Percentiles rank a stretch among this genome's conserved stretches.
These are phyloP conservation scores for Phytophthora tubulina DNA, from an alignment of 352 stramenopile species.

Conservation along the genomic window DNA sequence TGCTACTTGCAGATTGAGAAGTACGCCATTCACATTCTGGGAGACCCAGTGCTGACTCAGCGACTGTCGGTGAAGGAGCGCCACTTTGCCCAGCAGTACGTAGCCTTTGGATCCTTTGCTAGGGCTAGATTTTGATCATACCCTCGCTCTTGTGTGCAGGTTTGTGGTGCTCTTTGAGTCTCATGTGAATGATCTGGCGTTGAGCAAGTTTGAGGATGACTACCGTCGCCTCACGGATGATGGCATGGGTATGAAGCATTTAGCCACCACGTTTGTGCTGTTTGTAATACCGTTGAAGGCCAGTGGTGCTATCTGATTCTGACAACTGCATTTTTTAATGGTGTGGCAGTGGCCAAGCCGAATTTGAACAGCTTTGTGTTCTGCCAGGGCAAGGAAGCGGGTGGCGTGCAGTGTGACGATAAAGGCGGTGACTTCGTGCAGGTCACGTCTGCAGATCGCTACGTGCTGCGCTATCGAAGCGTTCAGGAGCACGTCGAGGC, in stretches of 20 bases:
- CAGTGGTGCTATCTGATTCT: conserved; percentile 6
- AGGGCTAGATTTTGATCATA: not conserved
- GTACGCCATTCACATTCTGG: conserved; percentile 73
- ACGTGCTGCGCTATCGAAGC: conserved; percentile 79
- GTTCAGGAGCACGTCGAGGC: conserved; percentile 68
- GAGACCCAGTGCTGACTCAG: conserved; percentile 51
- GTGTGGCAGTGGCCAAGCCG: conserved; percentile 62
- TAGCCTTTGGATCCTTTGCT: not conserved
- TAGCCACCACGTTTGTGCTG: not conserved
- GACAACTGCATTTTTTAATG: not conserved
- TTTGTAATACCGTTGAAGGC: not conserved
- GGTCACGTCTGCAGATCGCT: conserved; percentile 66
- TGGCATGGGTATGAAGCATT: conserved; percentile 66
- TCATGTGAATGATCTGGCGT: conserved; percentile 74
- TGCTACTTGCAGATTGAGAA: conserved; percentile 69
- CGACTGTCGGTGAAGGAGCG: conserved; percentile 79
- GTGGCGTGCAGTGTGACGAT: conserved; percentile 77
- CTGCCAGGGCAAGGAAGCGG: conserved; percentile 69
- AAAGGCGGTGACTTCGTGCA: conserved; percentile 71
- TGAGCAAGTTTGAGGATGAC: conserved; percentile 75
- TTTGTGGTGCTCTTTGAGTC: conserved; percentile 73
- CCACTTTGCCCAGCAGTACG: conserved; percentile 80
- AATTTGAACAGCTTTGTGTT: conserved; percentile 88
- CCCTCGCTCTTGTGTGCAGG: conserved; percentile 28
- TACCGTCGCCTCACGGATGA: conserved; percentile 62